Evolutionary conservation across 305 asterid genomes (phyloP), one percentile per base, ranked within the genome.

Genomic region (Fraxinus latifolia): DNA sequence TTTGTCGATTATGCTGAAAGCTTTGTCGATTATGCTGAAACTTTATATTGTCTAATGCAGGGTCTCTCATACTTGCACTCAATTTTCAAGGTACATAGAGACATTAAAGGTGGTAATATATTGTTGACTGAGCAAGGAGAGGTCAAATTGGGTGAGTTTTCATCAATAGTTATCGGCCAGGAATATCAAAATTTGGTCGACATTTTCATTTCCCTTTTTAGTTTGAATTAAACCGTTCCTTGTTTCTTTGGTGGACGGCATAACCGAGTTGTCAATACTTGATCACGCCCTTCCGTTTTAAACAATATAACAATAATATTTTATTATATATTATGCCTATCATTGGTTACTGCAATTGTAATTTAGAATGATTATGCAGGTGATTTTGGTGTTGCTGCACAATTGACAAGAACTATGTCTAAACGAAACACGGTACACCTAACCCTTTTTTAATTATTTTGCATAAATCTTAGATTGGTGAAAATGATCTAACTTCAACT

Each of bases 311-410:
- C 23, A 31, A 31, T 0, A 68, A 29, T 60, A 76, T 77, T 32
- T 73, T 75, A 78, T 42, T 36, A 77, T 75, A 55, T 75, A 81
- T 79, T 75, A 33, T 76, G 17, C 80, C 60, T 17, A 55, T 32
- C 73, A 37, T 21, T 85, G 39, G 53, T 80, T 31, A 71, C 50
- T 76, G 62, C 60, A 23, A 70, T 72, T 53, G 77, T 77, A 78
- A 79, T 47, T 77, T 79, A 78, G 77, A 70, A 75, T 79, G 74
- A 81, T 29, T 65, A 80, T 86, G 72, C 95, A 96, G 98, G 98
- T 92, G 99, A 96, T 89, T 96, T 96, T 90, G 99, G 98, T 77
- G 99, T 96, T 89, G 98, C 98, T 88, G 97, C 98, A 21, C 99
- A 96, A 90, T 89, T 96, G 86, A 94, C 99, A 80, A 93, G 98